These are phyloP conservation scores for Manihot esculenta DNA, from an alignment of 441 rosid genomes.

Conservation along the genomic window DNA sequence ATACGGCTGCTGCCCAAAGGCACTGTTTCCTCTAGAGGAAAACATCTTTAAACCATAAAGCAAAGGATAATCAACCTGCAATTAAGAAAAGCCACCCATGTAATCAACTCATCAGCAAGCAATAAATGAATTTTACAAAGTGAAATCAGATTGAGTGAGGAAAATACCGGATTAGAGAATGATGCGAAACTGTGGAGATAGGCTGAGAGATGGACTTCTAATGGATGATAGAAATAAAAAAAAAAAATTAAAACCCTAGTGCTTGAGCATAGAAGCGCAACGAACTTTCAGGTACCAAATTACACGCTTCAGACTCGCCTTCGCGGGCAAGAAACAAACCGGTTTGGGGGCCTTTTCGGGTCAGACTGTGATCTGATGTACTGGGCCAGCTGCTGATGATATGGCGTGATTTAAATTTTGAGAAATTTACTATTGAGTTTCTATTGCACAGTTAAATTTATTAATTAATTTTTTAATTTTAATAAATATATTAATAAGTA, in stretches of 20 bases:
- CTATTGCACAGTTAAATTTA: too few relatives aligned
- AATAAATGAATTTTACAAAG: not conserved
- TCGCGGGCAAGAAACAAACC: too few relatives aligned
- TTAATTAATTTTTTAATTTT: too few relatives aligned
- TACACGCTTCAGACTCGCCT: too few relatives aligned
- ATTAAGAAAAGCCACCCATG: not conserved
- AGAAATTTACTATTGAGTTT: too few relatives aligned
- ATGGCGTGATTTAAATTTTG: too few relatives aligned
- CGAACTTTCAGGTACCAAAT: not conserved
- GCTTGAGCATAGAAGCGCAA: not conserved
- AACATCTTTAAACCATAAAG: slow-evolving; percentile 46
- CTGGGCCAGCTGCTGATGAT: too few relatives aligned
- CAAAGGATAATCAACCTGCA: slow-evolving; percentile 14
- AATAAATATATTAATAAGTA: too few relatives aligned
- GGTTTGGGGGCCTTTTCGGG: not conserved
- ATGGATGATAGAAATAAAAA: too few relatives aligned
- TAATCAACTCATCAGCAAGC: not conserved
- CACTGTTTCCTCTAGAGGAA: slow-evolving; percentile 68
- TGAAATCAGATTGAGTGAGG: not conserved
- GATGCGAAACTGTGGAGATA: not conserved
- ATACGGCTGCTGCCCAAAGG: slow-evolving; percentile 74
- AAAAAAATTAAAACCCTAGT: not conserved
- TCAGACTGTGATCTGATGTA: not conserved
- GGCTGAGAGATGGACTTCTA: not conserved
- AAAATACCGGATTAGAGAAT: not conserved